Conservation (phyloP, 805 yeast genomes). For the Geotrichum ghanense region DNA sequence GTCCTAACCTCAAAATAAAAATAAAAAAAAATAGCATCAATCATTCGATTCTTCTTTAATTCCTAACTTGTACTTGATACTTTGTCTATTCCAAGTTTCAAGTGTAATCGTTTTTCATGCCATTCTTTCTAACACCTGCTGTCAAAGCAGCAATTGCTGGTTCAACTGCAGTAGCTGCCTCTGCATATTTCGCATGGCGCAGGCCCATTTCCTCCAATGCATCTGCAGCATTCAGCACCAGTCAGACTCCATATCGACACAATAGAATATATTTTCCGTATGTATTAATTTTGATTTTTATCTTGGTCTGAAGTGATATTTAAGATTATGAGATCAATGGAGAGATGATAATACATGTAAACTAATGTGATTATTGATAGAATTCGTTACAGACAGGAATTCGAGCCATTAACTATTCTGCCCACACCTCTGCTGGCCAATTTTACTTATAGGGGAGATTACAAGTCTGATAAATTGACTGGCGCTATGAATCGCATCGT, state of each 20-base stretch:
- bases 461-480: constrained; percentile 49
- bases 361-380: too few relatives aligned
- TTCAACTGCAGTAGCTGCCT: not conserved
- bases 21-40: too few relatives aligned
- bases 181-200: not conserved
- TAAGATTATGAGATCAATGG: too few relatives aligned
- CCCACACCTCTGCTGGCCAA: constrained; percentile 57
- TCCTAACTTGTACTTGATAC: too few relatives aligned
- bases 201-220: not conserved
- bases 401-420: constrained; percentile 38
- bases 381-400: constrained; percentile 45
- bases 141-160: not conserved
- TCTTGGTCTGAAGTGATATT: too few relatives aligned
- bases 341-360: too few relatives aligned
- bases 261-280: constrained; percentile 3
- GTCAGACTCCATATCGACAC: not conserved
- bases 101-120: not conserved
- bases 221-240: not conserved
- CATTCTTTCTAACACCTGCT: not conserved
- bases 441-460: constrained; percentile 59
- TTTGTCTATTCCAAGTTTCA: not conserved
- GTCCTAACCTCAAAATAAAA: too few relatives aligned
- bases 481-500: constrained; percentile 46
- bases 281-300: not conserved
- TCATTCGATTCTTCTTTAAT: too few relatives aligned